phyloP scores from a whole-genome alignment of 2,329 filamentous ascomycete species.

The Immersiporthe knoxdaviesiana region DNA sequence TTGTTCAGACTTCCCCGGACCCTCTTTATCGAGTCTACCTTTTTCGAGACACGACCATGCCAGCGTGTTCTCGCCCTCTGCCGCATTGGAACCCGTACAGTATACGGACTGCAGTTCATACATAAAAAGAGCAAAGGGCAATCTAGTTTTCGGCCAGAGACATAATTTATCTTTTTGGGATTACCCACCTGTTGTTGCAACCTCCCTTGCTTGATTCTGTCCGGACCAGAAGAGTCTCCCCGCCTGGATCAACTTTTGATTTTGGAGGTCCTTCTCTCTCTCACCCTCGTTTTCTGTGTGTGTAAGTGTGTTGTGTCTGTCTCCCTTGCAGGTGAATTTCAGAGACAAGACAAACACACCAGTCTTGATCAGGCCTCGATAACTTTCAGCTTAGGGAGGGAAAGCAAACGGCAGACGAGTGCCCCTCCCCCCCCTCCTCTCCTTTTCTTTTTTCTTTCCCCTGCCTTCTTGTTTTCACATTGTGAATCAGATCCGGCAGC shows the following conservation, averaged over 20 bases:
- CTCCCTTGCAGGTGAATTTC: conserved; percentile 15
- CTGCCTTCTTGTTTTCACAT: neutral
- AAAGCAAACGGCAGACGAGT: neutral
- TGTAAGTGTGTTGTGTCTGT: neutral
- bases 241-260: neutral
- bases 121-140: neutral
- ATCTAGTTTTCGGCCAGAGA: neutral
- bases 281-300: too few species aligned
- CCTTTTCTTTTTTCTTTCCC: neutral
- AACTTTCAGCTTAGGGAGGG: neutral
- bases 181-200: conserved; percentile 9
- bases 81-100: conserved; percentile 1
- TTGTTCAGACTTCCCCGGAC: conserved; percentile 12
- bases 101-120: neutral
- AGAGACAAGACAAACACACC: conserved; percentile 4
- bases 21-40: conserved; percentile 6
- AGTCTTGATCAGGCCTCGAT: neutral
- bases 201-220: neutral
- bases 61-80: neutral
- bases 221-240: neutral
- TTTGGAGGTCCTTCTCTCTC: neutral
- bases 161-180: neutral
- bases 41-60: conserved; percentile 15
- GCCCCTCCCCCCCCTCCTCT: neutral
- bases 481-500: conserved; percentile 5